Conservation (phyloP, 495 filamentous ascomycete species). For the Polyplosphaeria fusca region DNA sequence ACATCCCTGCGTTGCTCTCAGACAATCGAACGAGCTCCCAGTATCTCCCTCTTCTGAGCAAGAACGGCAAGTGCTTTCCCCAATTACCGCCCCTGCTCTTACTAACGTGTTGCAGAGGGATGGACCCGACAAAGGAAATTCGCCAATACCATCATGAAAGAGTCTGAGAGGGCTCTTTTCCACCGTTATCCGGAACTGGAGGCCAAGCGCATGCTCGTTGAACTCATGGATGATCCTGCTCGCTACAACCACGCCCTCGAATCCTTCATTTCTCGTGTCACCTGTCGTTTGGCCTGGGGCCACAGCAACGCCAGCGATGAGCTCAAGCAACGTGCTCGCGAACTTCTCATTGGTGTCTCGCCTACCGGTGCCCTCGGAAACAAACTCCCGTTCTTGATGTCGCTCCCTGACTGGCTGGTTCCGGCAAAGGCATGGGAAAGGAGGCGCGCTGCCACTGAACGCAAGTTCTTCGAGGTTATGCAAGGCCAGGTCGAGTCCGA, state of each 20-base stretch:
- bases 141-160: constrained; percentile 55
- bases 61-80: constrained; percentile 43
- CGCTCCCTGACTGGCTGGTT: constrained; percentile 38
- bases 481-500: constrained; percentile 35
- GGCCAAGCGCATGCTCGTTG: constrained; percentile 51
- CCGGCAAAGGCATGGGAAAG: constrained; percentile 39
- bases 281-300: constrained; percentile 59
- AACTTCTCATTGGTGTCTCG: constrained; percentile 56
- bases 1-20: constrained; percentile 43
- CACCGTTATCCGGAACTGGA: constrained; percentile 54
- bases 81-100: background rate
- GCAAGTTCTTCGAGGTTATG: constrained; percentile 39
- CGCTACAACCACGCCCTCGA: constrained; percentile 56
- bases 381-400: constrained; percentile 44
- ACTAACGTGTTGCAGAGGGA: constrained; percentile 42
- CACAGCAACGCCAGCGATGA: constrained; percentile 45
- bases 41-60: constrained; percentile 54
- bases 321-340: constrained; percentile 55
- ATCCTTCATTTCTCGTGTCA: constrained; percentile 58
- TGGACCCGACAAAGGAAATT: constrained; percentile 59
- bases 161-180: constrained; percentile 44
- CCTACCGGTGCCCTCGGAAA: constrained; percentile 54
- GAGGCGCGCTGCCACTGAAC: constrained; percentile 37
- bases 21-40: constrained; percentile 56
- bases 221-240: constrained; percentile 43